Percentiles rank a stretch among this genome's conserved stretches.
Evolutionary conservation across 345 rosid species (phyloP).

Genomic region (Brassica cretica): DNA sequence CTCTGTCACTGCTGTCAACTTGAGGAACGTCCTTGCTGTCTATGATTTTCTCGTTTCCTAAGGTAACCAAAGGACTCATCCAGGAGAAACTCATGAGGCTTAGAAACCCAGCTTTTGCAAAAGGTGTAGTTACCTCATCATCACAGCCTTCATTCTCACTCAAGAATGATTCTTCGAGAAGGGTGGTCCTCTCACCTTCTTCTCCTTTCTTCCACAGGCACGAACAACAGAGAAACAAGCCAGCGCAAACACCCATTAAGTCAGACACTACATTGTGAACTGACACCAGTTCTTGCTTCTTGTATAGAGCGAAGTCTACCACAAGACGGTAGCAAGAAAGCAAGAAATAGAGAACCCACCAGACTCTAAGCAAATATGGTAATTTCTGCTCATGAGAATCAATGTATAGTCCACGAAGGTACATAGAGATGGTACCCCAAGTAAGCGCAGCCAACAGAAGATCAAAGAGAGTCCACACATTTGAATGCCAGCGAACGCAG

Average conservation of each 20-base stretch:
- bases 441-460: slow-evolving; percentile 54
- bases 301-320: neutral
- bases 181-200: neutral
- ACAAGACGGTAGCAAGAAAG: neutral
- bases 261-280: neutral
- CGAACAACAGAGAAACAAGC: neutral
- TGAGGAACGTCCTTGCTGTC: neutral
- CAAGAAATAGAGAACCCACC: neutral
- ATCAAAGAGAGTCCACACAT: slow-evolving; percentile 64
- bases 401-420: slow-evolving; percentile 30
- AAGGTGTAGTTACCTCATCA: neutral
- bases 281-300: neutral
- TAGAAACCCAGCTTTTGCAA: neutral
- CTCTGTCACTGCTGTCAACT: neutral
- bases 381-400: neutral
- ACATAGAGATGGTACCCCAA: slow-evolving; percentile 57
- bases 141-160: neutral
- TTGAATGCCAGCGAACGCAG: slow-evolving; percentile 56
- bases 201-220: neutral
- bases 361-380: neutral
- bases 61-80: neutral
- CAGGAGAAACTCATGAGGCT: neutral
- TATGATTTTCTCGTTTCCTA: neutral
- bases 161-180: neutral
- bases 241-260: neutral